These are phyloP conservation scores for Cystobasidium ongulense DNA, from an alignment of 768 basidiomycete species.

Conservation along the genomic window DNA sequence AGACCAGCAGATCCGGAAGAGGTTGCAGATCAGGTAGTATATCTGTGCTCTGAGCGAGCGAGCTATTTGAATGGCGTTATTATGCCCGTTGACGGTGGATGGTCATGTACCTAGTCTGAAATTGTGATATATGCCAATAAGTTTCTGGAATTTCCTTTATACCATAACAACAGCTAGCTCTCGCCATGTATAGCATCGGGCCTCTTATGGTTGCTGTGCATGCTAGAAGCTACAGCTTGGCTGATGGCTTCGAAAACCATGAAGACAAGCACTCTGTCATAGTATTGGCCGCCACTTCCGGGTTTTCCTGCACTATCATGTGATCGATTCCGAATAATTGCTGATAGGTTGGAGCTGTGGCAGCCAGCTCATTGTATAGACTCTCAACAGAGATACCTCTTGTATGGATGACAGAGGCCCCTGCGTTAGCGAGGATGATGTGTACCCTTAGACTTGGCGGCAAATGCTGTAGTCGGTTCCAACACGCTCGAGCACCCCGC, in stretches of 20 bases:
- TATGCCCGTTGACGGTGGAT: not conserved
- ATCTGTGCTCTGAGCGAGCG: conserved; percentile 20
- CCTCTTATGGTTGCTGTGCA: too few relatives aligned
- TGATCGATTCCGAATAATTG: not conserved
- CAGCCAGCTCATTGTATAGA: not conserved
- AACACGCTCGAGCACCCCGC: not conserved
- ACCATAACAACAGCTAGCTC: too few relatives aligned
- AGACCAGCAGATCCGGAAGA: conserved; percentile 9
- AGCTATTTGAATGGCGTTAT: conserved; percentile 20
- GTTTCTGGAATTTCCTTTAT: too few relatives aligned
- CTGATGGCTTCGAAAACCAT: not conserved
- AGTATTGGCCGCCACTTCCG: not conserved
- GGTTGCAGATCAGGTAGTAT: conserved; percentile 13
- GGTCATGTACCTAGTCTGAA: not conserved
- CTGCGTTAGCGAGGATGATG: conserved; percentile 35
- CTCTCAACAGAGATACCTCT: not conserved
- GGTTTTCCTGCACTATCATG: not conserved
- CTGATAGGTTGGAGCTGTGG: not conserved
- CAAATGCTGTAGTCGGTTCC: conserved; percentile 25
- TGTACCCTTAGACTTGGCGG: conserved; percentile 35
- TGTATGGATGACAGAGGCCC: not conserved
- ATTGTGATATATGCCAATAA: too few relatives aligned
- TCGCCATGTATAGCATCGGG: too few relatives aligned
- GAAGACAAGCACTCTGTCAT: not conserved
- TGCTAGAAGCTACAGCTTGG: not conserved